Percentiles rank a stretch among this genome's conserved stretches.
Evolutionary conservation across 2,329 filamentous ascomycete genomes (phyloP).

Genomic region (Beauveria bassiana): DNA sequence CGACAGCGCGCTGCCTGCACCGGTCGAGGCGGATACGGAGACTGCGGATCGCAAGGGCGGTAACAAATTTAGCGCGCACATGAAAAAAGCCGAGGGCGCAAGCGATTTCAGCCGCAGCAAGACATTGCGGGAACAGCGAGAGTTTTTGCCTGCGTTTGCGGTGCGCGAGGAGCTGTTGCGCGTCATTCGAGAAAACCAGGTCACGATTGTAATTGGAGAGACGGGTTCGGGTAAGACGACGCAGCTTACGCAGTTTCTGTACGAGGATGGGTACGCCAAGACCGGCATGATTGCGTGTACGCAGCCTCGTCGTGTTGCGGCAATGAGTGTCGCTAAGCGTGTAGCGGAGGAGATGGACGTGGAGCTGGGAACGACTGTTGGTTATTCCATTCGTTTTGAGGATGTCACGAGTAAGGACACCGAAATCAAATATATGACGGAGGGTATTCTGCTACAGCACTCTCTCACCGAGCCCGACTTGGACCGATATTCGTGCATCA

Average conservation of each 20-base stretch:
- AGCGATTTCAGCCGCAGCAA: conserved; percentile 93
- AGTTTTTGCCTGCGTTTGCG: conserved; percentile 91
- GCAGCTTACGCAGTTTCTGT: conserved; percentile 89
- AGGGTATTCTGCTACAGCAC: conserved; percentile 88
- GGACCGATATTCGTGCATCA: conserved; percentile 94
- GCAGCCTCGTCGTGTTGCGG: conserved; percentile 89
- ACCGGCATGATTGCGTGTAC: conserved; percentile 91
- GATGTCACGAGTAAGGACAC: conserved; percentile 96
- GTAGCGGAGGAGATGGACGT: conserved; percentile 99
- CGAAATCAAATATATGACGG: conserved; percentile 98
- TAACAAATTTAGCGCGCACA: conserved; percentile 80
- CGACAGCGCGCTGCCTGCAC: conserved; percentile 75
- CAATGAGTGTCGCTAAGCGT: conserved; percentile 98
- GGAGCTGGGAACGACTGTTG: conserved; percentile 75
- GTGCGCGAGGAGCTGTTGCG: conserved; percentile 87
- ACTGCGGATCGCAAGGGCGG: conserved; percentile 38
- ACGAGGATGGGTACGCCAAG: conserved; percentile 89
- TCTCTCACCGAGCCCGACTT: conserved; percentile 87
- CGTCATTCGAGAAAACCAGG: conserved; percentile 93
- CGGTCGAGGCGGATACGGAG: conserved; percentile 59
- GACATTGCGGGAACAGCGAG: conserved; percentile 79
- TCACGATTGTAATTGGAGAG: conserved; percentile 93
- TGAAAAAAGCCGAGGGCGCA: conserved; percentile 79
- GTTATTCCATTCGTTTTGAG: conserved; percentile 96
- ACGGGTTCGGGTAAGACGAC: conserved; percentile 98